phyloP scores from a whole-genome alignment of 352 stramenopile genomes.

The Globisporangium heterothallicum region DNA sequence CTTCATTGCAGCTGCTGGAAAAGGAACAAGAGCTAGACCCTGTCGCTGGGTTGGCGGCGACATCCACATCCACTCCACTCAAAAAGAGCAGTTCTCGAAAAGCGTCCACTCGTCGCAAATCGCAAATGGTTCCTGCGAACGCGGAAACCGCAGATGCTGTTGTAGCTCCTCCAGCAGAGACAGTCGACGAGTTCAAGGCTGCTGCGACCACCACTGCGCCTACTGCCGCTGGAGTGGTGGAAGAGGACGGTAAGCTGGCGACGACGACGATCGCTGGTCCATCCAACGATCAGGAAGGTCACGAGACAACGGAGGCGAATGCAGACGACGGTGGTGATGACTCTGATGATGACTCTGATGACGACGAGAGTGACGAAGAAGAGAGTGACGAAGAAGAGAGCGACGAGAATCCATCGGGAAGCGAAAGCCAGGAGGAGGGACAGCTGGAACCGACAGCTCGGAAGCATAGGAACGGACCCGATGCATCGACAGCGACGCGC shows the following conservation, averaged over 20 bases:
- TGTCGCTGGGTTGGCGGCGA: neutral
- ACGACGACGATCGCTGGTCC: no score
- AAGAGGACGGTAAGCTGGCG: no score
- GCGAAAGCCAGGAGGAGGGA: neutral
- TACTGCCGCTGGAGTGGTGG: no score
- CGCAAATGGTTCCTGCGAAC: neutral
- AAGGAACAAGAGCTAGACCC: no score
- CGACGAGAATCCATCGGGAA: neutral
- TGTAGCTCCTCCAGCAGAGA: no score
- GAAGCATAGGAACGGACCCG: conserved; percentile 2
- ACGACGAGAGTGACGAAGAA: conserved; percentile 7
- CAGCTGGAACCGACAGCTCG: neutral
- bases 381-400: conserved; percentile 5
- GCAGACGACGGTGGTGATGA: neutral
- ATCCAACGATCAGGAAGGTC: no score
- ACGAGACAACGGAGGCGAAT: no score
- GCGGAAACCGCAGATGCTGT: no score
- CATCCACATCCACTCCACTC: neutral
- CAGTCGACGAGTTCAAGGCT: no score
- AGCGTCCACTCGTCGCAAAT: neutral
- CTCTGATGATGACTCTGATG: neutral
- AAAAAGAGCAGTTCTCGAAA: neutral
- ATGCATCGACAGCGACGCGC: conserved; percentile 36
- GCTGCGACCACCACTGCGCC: no score
- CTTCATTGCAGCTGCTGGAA: no score